Evolutionary conservation across 2,329 filamentous ascomycete genomes (phyloP).

Genomic region (Penicillium sp.): DNA sequence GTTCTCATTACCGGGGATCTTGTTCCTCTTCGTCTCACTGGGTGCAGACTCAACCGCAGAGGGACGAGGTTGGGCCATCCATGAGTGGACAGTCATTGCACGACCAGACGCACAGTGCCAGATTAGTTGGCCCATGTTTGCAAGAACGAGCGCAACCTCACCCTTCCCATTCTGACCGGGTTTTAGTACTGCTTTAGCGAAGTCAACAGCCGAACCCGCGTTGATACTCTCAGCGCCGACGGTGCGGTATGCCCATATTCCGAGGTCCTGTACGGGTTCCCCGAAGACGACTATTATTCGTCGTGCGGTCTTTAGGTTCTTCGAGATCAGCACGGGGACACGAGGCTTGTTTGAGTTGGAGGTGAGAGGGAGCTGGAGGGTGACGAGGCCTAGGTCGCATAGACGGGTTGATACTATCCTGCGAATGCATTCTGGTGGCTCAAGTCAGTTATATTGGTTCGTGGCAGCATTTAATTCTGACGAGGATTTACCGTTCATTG

Average conservation of each 20-base stretch:
- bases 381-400: conserved; percentile 62
- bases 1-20: conserved; percentile 63
- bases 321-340: conserved; percentile 70
- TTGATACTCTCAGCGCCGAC: conserved; percentile 68
- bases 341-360: conserved; percentile 58
- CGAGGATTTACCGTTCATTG: conserved; percentile 68
- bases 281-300: conserved; percentile 77
- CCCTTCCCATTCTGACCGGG: background rate
- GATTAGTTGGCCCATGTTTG: conserved; percentile 76
- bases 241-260: conserved; percentile 73
- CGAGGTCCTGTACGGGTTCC: conserved; percentile 72
- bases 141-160: conserved; percentile 64
- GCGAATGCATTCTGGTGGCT: conserved; percentile 56
- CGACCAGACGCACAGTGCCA: conserved; percentile 72
- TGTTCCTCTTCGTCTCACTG: conserved; percentile 61
- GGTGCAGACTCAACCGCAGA: conserved; percentile 65
- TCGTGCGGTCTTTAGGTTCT: conserved; percentile 59
- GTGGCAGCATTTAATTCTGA: background rate
- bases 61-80: conserved; percentile 63
- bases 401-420: conserved; percentile 68
- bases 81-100: conserved; percentile 63
- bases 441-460: background rate
- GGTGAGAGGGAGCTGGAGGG: conserved; percentile 65
- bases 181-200: conserved; percentile 57
- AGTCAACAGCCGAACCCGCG: conserved; percentile 70